Evolutionary conservation across 2,329 filamentous ascomycete species (phyloP).

Genomic region (Aureobasidium lini): DNA sequence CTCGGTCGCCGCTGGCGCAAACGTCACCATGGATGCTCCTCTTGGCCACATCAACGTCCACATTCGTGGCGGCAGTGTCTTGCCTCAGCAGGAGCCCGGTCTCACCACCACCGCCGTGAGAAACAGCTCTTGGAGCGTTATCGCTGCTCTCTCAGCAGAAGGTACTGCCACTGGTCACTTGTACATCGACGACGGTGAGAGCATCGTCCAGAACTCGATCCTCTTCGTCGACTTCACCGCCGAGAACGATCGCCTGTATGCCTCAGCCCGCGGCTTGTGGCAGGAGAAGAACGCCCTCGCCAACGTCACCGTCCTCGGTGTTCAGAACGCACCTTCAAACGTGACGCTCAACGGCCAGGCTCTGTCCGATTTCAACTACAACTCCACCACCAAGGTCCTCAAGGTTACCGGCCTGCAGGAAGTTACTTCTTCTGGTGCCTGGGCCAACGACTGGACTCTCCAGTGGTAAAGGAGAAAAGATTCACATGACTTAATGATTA

Average conservation of each 20-base stretch:
- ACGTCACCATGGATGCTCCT: conserved; percentile 54
- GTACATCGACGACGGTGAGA: conserved; percentile 71
- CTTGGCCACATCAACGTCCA: conserved; percentile 65
- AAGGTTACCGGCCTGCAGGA: conserved; percentile 43
- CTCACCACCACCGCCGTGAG: conserved; percentile 59
- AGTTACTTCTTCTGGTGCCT: conserved; percentile 47
- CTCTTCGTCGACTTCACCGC: conserved; percentile 49
- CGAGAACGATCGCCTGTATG: conserved; percentile 40
- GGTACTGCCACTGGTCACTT: conserved; percentile 54
- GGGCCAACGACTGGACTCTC: conserved; percentile 49
- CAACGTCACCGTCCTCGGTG: conserved; percentile 57
- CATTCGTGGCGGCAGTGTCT: conserved; percentile 58
- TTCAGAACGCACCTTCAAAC: conserved; percentile 31
- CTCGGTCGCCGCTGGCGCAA: conserved; percentile 44
- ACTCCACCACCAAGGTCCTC: conserved; percentile 42
- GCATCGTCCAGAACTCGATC: conserved; percentile 48
- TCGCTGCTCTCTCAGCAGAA: conserved; percentile 51
- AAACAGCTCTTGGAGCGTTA: conserved; percentile 58
- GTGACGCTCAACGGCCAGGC: conserved; percentile 48
- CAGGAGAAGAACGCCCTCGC: conserved; percentile 50
- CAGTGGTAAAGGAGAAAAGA: conserved; percentile 35
- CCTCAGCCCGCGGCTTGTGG: conserved; percentile 45
- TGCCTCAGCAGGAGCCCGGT: conserved; percentile 61
- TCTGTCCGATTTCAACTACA: conserved; percentile 40
- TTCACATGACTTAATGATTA: not conserved